Base-by-base conservation (phyloP, 805 yeast species). In the Jamesozyma hellenica region DNA sequence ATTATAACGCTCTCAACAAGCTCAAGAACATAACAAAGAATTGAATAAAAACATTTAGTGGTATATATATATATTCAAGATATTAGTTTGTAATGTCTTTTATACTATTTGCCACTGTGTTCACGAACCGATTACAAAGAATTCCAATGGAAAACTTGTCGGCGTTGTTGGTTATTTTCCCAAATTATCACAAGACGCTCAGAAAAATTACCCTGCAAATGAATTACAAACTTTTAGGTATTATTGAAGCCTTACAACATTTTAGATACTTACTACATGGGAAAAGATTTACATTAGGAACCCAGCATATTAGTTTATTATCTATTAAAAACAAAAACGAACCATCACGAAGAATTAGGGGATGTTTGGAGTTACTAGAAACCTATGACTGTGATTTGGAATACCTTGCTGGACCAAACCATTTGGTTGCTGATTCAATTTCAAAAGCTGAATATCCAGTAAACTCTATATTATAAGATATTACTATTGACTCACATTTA, bases 121-220 rank as follows among this genome's bases (percentile, higher is more conserved):
- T n/a, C n/a, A n/a, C n/a, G n/a, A n/a, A n/a, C n/a, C n/a, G n/a
- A n/a, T n/a, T n/a, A n/a, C n/a, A n/a, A n/a, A n/a, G n/a, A n/a
- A n/a, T n/a, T n/a, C n/a, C n/a, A n/a, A 39, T 14, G 23, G 36
- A 3, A 42, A 36, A 36, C 41, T 32, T 33, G n/a, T 41, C 4
- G 47, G 42, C n/a, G 44, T 38, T n/a, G 47, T 45, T 14, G 38
- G 43, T 12, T 48, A 46, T 17, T 44, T 45, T 16, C 31, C 35
- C 8, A 36, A 40, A 64, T 71, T n/a, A 71, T 74, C 16, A 61
- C 64, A 30, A 40, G 48, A 27, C 79, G 79, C 12, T 11, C 45
- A 48, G 29, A 36, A 34, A 15, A 35, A 43, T 18, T 42, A 43
- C 23, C 45, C 32, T 1, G 38, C 43, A 2, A 44, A 48, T 6